Evolutionary conservation across 495 filamentous ascomycete species (phyloP).

Genomic region (Hypoxylon cercidicola): DNA sequence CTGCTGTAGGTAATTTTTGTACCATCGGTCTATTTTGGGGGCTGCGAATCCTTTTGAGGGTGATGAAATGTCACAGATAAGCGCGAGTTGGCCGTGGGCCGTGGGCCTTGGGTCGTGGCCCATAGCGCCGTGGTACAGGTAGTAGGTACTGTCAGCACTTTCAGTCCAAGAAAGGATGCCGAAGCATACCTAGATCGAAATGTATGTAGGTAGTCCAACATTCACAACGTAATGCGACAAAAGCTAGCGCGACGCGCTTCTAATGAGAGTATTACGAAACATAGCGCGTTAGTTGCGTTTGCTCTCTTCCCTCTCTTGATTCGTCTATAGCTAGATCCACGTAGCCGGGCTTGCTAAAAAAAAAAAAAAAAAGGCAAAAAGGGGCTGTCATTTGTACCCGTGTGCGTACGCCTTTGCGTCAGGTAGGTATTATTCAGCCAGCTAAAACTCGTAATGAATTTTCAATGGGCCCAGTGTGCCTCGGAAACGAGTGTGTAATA

Average conservation of each 20-base stretch:
- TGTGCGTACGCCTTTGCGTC: slow-evolving; percentile 6
- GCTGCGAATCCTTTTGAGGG: slow-evolving; percentile 27
- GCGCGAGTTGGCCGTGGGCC: slow-evolving; percentile 10
- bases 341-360: slow-evolving; percentile 13
- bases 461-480: slow-evolving; percentile 10
- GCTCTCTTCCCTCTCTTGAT: not conserved
- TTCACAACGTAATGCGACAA: not conserved
- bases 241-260: slow-evolving; percentile 30
- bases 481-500: slow-evolving; percentile 15
- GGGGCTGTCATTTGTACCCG: not conserved
- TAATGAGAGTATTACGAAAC: slow-evolving; percentile 18
- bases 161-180: slow-evolving; percentile 12
- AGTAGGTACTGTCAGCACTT: slow-evolving; percentile 34
- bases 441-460: slow-evolving; percentile 6
- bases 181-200: not conserved
- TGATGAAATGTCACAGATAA: slow-evolving; percentile 26
- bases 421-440: slow-evolving; percentile 9
- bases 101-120: slow-evolving; percentile 8
- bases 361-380: not conserved
- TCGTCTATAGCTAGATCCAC: slow-evolving; percentile 19
- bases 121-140: slow-evolving; percentile 24
- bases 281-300: slow-evolving; percentile 20
- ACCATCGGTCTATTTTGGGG: slow-evolving; percentile 10
- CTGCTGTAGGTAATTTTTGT: not conserved
- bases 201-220: slow-evolving; percentile 1